phyloP scores from a whole-genome alignment of 148 eudicot genomes.

The Cornus kousa region DNA sequence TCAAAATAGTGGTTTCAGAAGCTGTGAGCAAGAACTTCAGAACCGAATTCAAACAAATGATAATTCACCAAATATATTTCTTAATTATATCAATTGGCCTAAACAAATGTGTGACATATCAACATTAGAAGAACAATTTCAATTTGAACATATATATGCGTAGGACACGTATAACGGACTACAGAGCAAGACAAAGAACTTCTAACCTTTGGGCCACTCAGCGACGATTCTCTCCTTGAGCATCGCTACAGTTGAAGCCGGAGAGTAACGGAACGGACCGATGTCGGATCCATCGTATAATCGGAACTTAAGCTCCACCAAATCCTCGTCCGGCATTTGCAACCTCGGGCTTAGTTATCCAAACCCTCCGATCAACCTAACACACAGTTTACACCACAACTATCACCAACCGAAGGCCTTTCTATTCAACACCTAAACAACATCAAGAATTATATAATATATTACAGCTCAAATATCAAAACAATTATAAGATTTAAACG shows the following conservation, averaged over 20 bases:
- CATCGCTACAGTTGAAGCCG: slow-evolving; percentile 57
- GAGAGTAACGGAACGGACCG: slow-evolving; percentile 64
- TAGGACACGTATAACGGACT: not conserved
- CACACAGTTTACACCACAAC: not conserved
- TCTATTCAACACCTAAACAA: slow-evolving; percentile 12
- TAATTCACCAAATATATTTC: not conserved
- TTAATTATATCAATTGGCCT: not conserved
- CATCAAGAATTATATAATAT: not conserved
- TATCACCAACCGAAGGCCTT: not conserved
- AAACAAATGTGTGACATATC: not conserved
- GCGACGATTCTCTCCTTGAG: slow-evolving; percentile 71
- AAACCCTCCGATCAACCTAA: not conserved
- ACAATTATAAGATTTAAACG: not conserved
- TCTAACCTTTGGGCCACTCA: slow-evolving; percentile 84
- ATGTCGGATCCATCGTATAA: slow-evolving; percentile 76
- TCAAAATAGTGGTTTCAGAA: too few relatives aligned
- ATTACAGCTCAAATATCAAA: not conserved
- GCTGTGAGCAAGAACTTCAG: not conserved
- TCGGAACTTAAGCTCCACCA: slow-evolving; percentile 71
- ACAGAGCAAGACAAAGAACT: not conserved
- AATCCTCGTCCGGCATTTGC: slow-evolving; percentile 77
- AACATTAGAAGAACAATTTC: not conserved
- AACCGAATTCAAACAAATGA: not conserved
- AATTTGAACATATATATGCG: not conserved
- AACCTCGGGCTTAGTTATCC: slow-evolving; percentile 1